phyloP scores from a whole-genome alignment of 805 yeast species.

The Myxozyma vanderwaltii region DNA sequence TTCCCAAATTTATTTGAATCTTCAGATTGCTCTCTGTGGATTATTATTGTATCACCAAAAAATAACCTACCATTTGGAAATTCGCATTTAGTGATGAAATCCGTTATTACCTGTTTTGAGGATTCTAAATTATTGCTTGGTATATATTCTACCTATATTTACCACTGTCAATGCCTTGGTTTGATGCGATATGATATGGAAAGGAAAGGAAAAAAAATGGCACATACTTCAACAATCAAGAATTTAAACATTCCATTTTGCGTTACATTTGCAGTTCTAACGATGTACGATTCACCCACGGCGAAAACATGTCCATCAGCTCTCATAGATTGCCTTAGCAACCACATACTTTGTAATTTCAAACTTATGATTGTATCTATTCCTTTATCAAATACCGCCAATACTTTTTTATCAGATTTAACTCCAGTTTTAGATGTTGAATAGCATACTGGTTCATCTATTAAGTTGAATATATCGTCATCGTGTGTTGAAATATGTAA shows the following conservation, averaged over 20 bases:
- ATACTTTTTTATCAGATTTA: slow-evolving; percentile 5
- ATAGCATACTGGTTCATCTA: slow-evolving; percentile 38
- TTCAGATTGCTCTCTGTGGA: slow-evolving; percentile 6
- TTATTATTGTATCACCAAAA: slow-evolving; percentile 20
- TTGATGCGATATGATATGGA: not conserved
- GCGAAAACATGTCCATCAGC: slow-evolving; percentile 75
- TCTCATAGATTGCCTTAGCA: slow-evolving; percentile 62
- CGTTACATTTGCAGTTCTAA: slow-evolving; percentile 70
- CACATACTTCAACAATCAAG: slow-evolving; percentile 21
- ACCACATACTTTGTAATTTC: slow-evolving; percentile 72
- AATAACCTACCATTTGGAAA: slow-evolving; percentile 20
- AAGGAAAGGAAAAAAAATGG: not conserved
- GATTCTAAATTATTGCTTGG: slow-evolving; percentile 11
- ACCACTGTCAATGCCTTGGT: too few relatives aligned
- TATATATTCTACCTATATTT: slow-evolving; percentile 22
- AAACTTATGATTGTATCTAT: slow-evolving; percentile 58
- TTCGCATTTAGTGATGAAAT: slow-evolving; percentile 14
- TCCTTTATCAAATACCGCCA: slow-evolving; percentile 55
- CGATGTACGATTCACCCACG: slow-evolving; percentile 48
- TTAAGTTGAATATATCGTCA: slow-evolving; percentile 40
- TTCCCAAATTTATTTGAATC: slow-evolving; percentile 7
- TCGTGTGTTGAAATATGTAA: slow-evolving; percentile 39
- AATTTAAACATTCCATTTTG: slow-evolving; percentile 69
- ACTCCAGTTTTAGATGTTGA: slow-evolving; percentile 17
- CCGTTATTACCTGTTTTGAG: slow-evolving; percentile 9